These are phyloP conservation scores for Fragilaria crotonensis DNA, from an alignment of 108 stramenopile species.

Conservation along the genomic window DNA sequence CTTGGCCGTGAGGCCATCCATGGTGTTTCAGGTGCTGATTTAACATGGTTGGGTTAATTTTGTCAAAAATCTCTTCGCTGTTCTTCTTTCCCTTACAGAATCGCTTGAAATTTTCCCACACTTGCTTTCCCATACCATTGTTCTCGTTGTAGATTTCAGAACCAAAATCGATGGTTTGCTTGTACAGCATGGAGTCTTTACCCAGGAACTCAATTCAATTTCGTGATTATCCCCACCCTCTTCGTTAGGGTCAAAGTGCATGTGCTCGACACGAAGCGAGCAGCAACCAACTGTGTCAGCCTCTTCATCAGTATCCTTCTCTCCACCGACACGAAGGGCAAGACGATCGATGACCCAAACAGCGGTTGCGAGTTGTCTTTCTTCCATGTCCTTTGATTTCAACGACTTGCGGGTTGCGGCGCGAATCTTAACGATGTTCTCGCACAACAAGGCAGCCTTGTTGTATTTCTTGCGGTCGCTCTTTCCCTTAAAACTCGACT, in stretches of 20 bases:
- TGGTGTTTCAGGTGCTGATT: slow-evolving; percentile 93
- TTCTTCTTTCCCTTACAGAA: slow-evolving; percentile 90
- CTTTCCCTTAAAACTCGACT: slow-evolving; percentile 98
- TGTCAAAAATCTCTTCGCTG: slow-evolving; percentile 92
- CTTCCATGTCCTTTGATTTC: slow-evolving; percentile 62
- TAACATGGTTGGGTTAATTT: slow-evolving; percentile 84
- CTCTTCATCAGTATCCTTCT: slow-evolving; percentile 99
- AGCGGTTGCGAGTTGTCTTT: slow-evolving; percentile 94
- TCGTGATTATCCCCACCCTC: slow-evolving; percentile 76
- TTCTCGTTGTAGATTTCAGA: slow-evolving; percentile 76
- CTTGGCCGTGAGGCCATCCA: slow-evolving; percentile 99
- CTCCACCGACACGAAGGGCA: slow-evolving; percentile 99
- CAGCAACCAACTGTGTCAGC: slow-evolving; percentile 99
- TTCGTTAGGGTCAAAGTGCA: slow-evolving; percentile 89
- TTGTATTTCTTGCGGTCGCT: slow-evolving; percentile 95
- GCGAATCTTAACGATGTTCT: slow-evolving; percentile 93
- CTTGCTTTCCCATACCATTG: slow-evolving; percentile 83
- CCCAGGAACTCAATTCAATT: slow-evolving; percentile 98
- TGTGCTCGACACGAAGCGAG: slow-evolving; percentile 95
- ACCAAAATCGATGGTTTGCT: slow-evolving; percentile 98
- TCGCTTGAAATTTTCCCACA: slow-evolving; percentile 85
- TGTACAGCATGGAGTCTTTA: slow-evolving; percentile 99
- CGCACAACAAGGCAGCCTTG: slow-evolving; percentile 95
- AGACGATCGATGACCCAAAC: slow-evolving; percentile 99
- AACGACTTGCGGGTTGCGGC: slow-evolving; percentile 87